Conservation (phyloP, 2,329 filamentous ascomycete genomes). For the Trichoderma koningii region DNA sequence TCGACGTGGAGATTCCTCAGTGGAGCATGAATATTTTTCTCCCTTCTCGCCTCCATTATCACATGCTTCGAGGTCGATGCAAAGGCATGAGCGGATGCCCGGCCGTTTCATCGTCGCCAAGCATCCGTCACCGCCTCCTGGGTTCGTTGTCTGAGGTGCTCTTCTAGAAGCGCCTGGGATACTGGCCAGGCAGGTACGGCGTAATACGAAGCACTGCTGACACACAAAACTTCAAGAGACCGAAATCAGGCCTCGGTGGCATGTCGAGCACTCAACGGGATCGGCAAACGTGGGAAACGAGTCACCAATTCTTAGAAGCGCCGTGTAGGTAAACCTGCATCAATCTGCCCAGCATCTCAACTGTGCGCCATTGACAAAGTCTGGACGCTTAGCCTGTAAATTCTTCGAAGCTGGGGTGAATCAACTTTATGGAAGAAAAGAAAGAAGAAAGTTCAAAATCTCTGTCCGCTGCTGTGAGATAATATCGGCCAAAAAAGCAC, state of each 20-base stretch:
- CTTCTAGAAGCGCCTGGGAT: background rate
- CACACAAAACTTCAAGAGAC: background rate
- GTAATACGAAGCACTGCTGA: background rate
- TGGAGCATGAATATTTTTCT: constrained; percentile 12
- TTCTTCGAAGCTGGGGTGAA: constrained; percentile 57
- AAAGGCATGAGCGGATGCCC: background rate
- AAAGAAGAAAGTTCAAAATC: constrained; percentile 35
- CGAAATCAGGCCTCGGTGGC: constrained; percentile 15
- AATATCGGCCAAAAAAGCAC: constrained; percentile 34
- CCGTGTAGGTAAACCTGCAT: constrained; percentile 48
- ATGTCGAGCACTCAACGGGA: constrained; percentile 68
- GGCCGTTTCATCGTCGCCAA: background rate
- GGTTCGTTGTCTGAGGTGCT: background rate
- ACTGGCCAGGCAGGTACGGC: background rate
- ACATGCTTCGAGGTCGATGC: constrained; percentile 14
- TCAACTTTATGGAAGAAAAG: constrained; percentile 59
- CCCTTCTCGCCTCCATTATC: constrained; percentile 14
- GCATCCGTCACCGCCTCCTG: background rate
- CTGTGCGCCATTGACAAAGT: constrained; percentile 49
- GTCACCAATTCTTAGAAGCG: constrained; percentile 67
- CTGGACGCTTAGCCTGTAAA: constrained; percentile 52
- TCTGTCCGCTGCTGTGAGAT: constrained; percentile 10
- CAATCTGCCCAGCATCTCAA: constrained; percentile 63
- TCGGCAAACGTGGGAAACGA: constrained; percentile 56
- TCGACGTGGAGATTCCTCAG: constrained; percentile 20